These are phyloP conservation scores for Huntiella savannae DNA, from an alignment of 2,329 filamentous ascomycete species.

Conservation along the genomic window DNA sequence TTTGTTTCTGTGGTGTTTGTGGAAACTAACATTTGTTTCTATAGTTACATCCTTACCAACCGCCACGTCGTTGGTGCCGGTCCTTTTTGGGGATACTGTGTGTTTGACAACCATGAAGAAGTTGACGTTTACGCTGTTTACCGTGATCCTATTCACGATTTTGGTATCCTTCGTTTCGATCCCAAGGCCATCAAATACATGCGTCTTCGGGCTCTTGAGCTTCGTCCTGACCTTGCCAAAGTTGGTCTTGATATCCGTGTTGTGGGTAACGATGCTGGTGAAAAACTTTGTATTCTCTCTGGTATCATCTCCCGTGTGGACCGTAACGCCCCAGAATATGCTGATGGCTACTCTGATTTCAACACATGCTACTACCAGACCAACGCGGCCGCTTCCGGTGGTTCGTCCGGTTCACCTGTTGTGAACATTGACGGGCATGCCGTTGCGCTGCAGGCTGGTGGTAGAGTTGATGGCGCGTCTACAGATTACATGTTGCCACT, in stretches of 20 bases:
- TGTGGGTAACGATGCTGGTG: conserved; percentile 93
- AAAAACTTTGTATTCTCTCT: conserved; percentile 94
- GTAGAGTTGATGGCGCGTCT: conserved; percentile 80
- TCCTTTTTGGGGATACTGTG: conserved; percentile 93
- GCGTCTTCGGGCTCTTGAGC: conserved; percentile 59
- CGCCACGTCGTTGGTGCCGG: conserved; percentile 87
- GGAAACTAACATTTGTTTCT: neutral
- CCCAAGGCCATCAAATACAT: conserved; percentile 95
- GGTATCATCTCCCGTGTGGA: conserved; percentile 93
- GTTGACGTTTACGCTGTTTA: conserved; percentile 94
- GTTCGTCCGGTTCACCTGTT: conserved; percentile 94
- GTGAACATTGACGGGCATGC: conserved; percentile 88
- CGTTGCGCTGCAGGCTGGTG: conserved; percentile 83
- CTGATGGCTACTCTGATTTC: conserved; percentile 96
- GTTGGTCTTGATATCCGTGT: conserved; percentile 92
- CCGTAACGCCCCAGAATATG: conserved; percentile 91
- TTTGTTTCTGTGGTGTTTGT: neutral
- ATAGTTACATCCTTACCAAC: conserved; percentile 63
- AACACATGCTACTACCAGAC: conserved; percentile 94
- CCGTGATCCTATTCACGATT: conserved; percentile 95
- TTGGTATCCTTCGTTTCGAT: conserved; percentile 90
- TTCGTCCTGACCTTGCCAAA: conserved; percentile 71
- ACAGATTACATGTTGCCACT: conserved; percentile 95
- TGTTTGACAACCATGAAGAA: conserved; percentile 97
- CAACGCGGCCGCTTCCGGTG: conserved; percentile 86